A percentile compares a stretch with the other conserved stretches of the same genome.
These are phyloP conservation scores for Nakaseomyces kungkrabaensis DNA, from an alignment of 1,139 yeast species.

Conservation along the genomic window DNA sequence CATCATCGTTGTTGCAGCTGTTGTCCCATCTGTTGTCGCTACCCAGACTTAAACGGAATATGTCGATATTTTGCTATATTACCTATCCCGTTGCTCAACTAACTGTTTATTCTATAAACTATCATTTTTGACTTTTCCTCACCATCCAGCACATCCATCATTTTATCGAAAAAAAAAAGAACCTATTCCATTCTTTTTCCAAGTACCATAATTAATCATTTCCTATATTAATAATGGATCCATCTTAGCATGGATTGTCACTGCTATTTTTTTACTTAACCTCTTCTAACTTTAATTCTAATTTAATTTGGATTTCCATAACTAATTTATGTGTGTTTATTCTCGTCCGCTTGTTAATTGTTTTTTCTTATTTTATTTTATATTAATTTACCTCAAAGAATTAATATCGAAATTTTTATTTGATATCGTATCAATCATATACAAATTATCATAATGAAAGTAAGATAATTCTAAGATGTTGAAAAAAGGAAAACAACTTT, in stretches of 20 bases:
- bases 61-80: neutral
- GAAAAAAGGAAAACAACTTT: neutral
- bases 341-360: neutral
- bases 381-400: neutral
- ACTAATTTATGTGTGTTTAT: neutral
- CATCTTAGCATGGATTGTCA: neutral
- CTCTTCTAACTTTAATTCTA: neutral
- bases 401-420: neutral
- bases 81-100: neutral
- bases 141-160: neutral
- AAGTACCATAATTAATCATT: neutral
- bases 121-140: neutral
- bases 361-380: neutral
- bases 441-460: neutral
- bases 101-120: neutral
- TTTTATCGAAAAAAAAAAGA: neutral
- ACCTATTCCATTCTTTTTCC: neutral
- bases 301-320: neutral
- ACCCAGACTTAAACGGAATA: conserved; percentile 11
- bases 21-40: conserved; percentile 32
- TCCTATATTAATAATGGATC: neutral
- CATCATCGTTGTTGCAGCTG: conserved; percentile 61
- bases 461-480: neutral
- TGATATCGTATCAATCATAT: neutral
- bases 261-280: neutral